Evolutionary conservation across 2,329 filamentous ascomycete genomes (phyloP).

Genomic region (Bipolaris gigantea): DNA sequence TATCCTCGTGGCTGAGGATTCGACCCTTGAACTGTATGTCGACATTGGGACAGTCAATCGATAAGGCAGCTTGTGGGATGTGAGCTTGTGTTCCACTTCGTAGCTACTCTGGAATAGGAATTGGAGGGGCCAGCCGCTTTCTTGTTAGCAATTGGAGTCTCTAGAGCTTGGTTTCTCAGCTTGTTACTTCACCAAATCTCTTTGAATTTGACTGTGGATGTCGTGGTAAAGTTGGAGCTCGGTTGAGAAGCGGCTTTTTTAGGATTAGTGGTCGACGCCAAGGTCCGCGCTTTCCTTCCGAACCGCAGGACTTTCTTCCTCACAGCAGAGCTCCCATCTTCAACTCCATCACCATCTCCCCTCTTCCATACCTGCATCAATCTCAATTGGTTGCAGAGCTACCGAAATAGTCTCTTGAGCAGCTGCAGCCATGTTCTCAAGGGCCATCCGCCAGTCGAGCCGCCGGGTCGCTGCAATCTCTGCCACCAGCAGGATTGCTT

Average conservation of each 20-base stretch:
- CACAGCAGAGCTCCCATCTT: conserved; percentile 39
- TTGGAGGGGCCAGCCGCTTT: background rate
- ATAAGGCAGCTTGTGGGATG: background rate
- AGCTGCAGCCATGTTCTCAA: conserved; percentile 83
- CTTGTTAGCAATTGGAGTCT: background rate
- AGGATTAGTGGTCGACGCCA: conserved; percentile 24
- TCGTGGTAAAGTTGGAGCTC: conserved; percentile 7
- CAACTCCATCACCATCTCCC: conserved; percentile 46
- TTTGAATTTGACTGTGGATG: background rate
- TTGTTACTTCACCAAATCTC: background rate
- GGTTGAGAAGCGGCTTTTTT: conserved; percentile 19
- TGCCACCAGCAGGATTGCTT: conserved; percentile 86
- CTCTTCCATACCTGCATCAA: conserved; percentile 47
- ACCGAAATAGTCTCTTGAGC: conserved; percentile 47
- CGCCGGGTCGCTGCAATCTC: conserved; percentile 93
- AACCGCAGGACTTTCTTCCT: conserved; percentile 35
- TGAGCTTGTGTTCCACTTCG: background rate
- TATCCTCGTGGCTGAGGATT: background rate
- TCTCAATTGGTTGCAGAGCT: conserved; percentile 50
- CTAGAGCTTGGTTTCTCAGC: no score
- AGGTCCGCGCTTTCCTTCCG: conserved; percentile 35
- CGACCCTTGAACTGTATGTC: background rate
- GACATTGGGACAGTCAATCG: background rate
- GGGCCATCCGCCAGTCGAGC: conserved; percentile 95
- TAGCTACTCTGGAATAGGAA: background rate